These are phyloP conservation scores for Calocybe gambosa DNA, from an alignment of 1,284 basidiomycete species.

Conservation along the genomic window DNA sequence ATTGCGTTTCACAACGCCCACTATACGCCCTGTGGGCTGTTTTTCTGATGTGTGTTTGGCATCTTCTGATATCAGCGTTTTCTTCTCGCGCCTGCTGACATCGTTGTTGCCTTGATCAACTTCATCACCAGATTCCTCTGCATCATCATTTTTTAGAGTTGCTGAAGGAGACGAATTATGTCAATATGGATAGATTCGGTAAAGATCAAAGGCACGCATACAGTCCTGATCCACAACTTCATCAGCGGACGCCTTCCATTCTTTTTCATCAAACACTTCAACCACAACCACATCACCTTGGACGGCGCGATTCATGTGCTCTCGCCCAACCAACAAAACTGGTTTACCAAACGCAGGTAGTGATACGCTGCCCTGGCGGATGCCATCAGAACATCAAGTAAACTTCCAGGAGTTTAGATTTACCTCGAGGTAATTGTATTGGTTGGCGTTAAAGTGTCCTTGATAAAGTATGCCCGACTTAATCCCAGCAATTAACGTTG, in stretches of 20 bases:
- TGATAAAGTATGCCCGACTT: conserved; percentile 83
- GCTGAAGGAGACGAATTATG: conserved; percentile 35
- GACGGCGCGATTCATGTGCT: conserved; percentile 94
- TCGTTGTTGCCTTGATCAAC: conserved; percentile 39
- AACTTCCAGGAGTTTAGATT: conserved; percentile 11
- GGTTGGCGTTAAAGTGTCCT: conserved; percentile 93
- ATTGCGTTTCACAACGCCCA: conserved; percentile 91
- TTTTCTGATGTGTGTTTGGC: conserved; percentile 45
- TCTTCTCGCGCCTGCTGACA: conserved; percentile 44
- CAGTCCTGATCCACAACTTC: conserved; percentile 92
- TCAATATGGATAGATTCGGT: conserved; percentile 3
- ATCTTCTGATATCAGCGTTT: conserved; percentile 36
- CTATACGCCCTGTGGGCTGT: conserved; percentile 89
- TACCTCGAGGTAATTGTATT: conserved; percentile 94
- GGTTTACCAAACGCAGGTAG: conserved; percentile 73
- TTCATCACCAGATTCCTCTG: conserved; percentile 62
- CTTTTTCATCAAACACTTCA: conserved; percentile 79
- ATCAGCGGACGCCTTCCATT: conserved; percentile 93
- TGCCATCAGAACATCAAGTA: conserved; percentile 1
- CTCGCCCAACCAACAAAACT: conserved; percentile 81
- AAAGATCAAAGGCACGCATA: conserved; percentile 27
- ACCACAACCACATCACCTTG: conserved; percentile 93
- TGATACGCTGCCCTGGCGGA: conserved; percentile 69
- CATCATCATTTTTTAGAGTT: conserved; percentile 86
- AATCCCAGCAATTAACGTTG: conserved; percentile 76